Evolutionary conservation across 352 stramenopile genomes (phyloP).

Genomic region (Phytophthora chlamydospora): DNA sequence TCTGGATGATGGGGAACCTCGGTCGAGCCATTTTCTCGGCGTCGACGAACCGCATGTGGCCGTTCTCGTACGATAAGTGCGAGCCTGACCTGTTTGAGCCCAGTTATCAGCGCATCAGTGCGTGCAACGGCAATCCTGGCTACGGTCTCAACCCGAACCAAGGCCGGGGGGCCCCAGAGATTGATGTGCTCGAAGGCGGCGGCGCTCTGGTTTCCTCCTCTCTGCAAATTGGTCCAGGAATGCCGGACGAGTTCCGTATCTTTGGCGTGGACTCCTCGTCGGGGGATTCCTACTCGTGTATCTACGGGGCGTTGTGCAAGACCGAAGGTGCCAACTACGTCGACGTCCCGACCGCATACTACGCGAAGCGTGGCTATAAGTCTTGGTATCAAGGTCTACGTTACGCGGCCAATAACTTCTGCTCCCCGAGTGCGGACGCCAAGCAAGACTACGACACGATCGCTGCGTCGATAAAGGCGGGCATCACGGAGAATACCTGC

Average conservation of each 20-base stretch:
- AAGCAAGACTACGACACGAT: constrained; percentile 27
- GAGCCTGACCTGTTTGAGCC: constrained; percentile 52
- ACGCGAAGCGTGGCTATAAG: constrained; percentile 49
- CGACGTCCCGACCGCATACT: constrained; percentile 34
- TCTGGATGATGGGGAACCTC: constrained; percentile 95
- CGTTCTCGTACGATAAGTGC: constrained; percentile 93
- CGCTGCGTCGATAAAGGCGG: constrained; percentile 20
- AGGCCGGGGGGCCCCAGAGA: constrained; percentile 92
- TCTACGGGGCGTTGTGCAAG: constrained; percentile 50
- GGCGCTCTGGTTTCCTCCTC: constrained; percentile 85
- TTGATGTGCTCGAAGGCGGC: constrained; percentile 94
- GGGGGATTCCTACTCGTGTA: constrained; percentile 36
- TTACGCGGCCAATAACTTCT: constrained; percentile 58
- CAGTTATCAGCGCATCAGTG: constrained; percentile 60
- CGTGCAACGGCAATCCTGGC: constrained; percentile 89
- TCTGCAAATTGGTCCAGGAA: constrained; percentile 85
- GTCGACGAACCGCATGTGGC: constrained; percentile 93
- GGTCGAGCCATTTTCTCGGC: constrained; percentile 91
- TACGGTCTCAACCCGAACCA: constrained; percentile 85
- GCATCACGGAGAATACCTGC: constrained; percentile 40
- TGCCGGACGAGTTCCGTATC: constrained; percentile 57
- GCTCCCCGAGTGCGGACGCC: constrained; percentile 14
- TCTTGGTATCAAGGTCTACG: constrained; percentile 69
- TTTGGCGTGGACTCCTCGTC: constrained; percentile 43
- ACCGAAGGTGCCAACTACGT: constrained; percentile 52